These are phyloP conservation scores for Aspergillus ochraceus DNA, from an alignment of 2,329 filamentous ascomycete species.

Conservation along the genomic window DNA sequence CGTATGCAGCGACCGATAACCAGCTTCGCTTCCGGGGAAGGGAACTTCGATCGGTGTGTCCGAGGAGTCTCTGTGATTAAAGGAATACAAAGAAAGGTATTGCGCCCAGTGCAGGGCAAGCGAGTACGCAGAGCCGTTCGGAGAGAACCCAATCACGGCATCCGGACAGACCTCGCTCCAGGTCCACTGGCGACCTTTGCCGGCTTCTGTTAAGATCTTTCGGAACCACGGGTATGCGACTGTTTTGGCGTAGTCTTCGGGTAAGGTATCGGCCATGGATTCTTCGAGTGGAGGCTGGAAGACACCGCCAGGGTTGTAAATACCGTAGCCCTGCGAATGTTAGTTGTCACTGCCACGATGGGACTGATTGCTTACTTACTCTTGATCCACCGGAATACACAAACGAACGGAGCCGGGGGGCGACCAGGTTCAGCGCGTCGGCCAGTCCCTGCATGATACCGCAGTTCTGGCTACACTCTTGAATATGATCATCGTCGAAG, in stretches of 20 bases:
- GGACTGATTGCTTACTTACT: conserved; percentile 4
- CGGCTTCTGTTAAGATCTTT: conserved; percentile 20
- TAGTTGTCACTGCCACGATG: neutral
- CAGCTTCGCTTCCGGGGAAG: conserved; percentile 26
- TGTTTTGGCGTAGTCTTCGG: conserved; percentile 28
- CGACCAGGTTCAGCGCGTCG: conserved; percentile 30
- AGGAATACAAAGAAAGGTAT: conserved; percentile 31
- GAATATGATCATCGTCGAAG: conserved; percentile 18
- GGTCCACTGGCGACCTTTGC: conserved; percentile 31
- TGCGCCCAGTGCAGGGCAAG: conserved; percentile 31
- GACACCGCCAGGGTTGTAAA: conserved; percentile 25
- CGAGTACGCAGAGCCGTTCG: conserved; percentile 29
- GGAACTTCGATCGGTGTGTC: conserved; percentile 15
- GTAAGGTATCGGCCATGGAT: conserved; percentile 28
- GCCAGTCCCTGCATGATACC: conserved; percentile 39
- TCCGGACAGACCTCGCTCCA: conserved; percentile 38
- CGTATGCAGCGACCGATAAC: conserved; percentile 23
- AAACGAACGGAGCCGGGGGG: conserved; percentile 31
- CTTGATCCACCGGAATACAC: conserved; percentile 33
- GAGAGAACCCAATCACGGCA: conserved; percentile 32
- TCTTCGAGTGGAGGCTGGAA: conserved; percentile 33
- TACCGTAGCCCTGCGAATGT: conserved; percentile 21
- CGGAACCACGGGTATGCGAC: conserved; percentile 31
- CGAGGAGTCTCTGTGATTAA: conserved; percentile 18
- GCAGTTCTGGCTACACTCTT: conserved; percentile 7